Conservation (phyloP, 306 rosid genomes). For the Quillaja saponaria region DNA sequence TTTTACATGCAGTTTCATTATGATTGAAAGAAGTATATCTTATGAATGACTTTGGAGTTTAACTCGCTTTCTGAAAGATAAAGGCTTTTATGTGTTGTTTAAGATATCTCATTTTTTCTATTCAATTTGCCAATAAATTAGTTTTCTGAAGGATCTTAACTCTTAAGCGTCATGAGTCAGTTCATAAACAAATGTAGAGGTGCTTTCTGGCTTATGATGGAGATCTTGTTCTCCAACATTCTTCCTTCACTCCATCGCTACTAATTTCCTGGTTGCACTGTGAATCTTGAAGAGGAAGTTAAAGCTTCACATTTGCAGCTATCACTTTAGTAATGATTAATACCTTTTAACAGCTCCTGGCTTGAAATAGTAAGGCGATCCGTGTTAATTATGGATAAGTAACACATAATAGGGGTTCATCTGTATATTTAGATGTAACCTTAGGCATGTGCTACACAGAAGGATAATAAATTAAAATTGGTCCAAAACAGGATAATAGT, state of each 20-base stretch:
- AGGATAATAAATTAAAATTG: constrained; percentile 30
- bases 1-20: not conserved
- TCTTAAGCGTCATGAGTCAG: not conserved
- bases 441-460: constrained; percentile 19
- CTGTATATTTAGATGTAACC: no score
- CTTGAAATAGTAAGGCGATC: constrained; percentile 11
- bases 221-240: constrained; percentile 7
- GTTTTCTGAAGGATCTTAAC: constrained; percentile 4
- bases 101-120: not conserved
- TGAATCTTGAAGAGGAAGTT: no score
- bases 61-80: constrained; percentile 10
- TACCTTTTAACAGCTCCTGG: constrained; percentile 12
- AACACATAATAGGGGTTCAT: constrained; percentile 6
- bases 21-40: not conserved
- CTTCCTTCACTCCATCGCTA: not conserved
- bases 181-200: no score
- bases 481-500: constrained; percentile 37
- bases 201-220: not conserved
- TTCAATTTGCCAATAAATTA: constrained; percentile 13
- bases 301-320: no score
- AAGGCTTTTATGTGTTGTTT: not conserved
- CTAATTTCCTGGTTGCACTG: no score
- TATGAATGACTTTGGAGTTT: not conserved
- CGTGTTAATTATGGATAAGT: constrained; percentile 8
- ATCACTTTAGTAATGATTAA: constrained; percentile 1